Conservation (phyloP, 129 eudicot genomes). For the Oenanthe sinensis region DNA sequence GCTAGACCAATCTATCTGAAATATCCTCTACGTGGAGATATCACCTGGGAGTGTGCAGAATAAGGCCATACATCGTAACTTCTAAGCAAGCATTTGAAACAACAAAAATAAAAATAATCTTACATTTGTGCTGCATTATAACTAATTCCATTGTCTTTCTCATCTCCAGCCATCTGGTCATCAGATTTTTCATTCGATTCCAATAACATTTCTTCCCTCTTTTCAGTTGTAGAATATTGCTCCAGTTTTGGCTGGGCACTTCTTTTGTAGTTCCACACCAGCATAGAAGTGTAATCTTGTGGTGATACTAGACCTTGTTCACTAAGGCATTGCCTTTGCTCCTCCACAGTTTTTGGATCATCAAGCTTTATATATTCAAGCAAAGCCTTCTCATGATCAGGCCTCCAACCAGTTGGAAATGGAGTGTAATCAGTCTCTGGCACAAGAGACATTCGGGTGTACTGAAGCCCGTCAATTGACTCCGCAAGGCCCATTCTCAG, state of each 20-base stretch:
- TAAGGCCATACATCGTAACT: not conserved
- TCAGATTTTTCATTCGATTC: slow-evolving; percentile 19
- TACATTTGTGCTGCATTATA: slow-evolving; percentile 24
- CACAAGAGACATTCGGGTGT: slow-evolving; percentile 73
- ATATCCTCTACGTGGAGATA: not conserved
- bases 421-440: slow-evolving; percentile 86
- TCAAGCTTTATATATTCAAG: slow-evolving; percentile 69
- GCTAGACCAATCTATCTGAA: not conserved
- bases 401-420: slow-evolving; percentile 79
- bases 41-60: not conserved
- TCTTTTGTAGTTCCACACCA: slow-evolving; percentile 87
- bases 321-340: slow-evolving; percentile 42
- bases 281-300: slow-evolving; percentile 76
- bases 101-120: slow-evolving; percentile 1
- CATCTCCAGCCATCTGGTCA: slow-evolving; percentile 24
- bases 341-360: slow-evolving; percentile 55
- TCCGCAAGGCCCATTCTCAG: slow-evolving; percentile 90
- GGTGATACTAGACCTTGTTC: slow-evolving; percentile 74
- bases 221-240: slow-evolving; percentile 23
- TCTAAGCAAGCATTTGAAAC: not conserved
- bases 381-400: slow-evolving; percentile 79
- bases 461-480: slow-evolving; percentile 84
- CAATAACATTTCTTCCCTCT: slow-evolving; percentile 27
- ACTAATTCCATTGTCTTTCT: slow-evolving; percentile 31
- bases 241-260: slow-evolving; percentile 34